Conservation (phyloP, 2,329 filamentous ascomycete species). For the Diaporthe destruens region DNA sequence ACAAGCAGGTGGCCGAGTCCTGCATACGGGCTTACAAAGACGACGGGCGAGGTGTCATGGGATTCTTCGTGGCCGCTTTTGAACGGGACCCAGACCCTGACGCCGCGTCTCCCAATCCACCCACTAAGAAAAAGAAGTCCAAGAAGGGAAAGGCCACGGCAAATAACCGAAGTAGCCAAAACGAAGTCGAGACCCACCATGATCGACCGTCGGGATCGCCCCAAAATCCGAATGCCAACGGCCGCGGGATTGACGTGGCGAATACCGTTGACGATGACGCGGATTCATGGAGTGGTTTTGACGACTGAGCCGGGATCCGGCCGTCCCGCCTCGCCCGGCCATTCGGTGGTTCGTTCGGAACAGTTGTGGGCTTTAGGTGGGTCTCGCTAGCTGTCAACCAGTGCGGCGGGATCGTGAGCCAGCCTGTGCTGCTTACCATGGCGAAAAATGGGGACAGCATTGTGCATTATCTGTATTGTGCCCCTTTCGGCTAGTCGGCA, state of each 20-base stretch:
- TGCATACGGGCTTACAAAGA: constrained; percentile 87
- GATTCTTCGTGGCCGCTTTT: constrained; percentile 95
- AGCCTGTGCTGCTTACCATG: background rate
- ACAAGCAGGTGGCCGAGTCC: constrained; percentile 72
- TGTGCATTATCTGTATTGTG: background rate
- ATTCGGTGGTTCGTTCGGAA: background rate
- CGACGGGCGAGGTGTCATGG: constrained; percentile 87
- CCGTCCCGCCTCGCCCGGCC: background rate
- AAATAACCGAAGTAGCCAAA: background rate
- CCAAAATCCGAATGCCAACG: constrained; percentile 23
- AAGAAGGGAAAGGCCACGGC: background rate
- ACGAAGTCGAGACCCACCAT: background rate
- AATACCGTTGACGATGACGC: constrained; percentile 29
- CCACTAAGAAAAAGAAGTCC: background rate
- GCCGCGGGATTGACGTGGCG: constrained; percentile 26
- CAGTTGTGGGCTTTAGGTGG: background rate
- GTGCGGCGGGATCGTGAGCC: background rate
- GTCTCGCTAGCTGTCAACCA: background rate
- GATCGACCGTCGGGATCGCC: no score
- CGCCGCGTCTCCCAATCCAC: background rate
- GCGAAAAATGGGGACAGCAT: background rate
- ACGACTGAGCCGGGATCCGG: constrained; percentile 34
- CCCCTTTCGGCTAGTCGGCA: background rate
- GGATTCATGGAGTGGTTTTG: constrained; percentile 40
- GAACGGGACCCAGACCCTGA: constrained; percentile 64